These are phyloP conservation scores for Didymellaceae sp. DNA, from an alignment of 2,329 filamentous ascomycete genomes.

Conservation along the genomic window DNA sequence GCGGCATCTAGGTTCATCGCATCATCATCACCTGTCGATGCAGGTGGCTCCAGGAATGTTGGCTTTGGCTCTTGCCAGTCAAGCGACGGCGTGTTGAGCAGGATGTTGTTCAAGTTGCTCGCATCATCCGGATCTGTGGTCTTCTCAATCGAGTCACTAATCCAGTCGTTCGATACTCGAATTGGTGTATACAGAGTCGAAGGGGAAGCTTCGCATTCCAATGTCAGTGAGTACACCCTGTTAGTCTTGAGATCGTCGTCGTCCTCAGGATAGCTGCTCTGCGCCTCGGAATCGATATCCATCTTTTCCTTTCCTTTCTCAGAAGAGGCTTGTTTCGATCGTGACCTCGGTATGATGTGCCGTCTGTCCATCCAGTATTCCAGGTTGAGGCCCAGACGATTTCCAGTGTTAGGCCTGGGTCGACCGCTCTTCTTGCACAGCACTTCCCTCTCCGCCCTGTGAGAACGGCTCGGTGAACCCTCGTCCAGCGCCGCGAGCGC, in stretches of 20 bases:
- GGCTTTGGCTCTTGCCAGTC: conserved; percentile 78
- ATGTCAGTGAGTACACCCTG: conserved; percentile 69
- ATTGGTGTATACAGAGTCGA: conserved; percentile 64
- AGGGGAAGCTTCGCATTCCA: conserved; percentile 65
- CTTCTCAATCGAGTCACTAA: conserved; percentile 71
- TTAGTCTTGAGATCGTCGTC: conserved; percentile 52
- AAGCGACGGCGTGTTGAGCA: conserved; percentile 54
- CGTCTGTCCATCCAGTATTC: conserved; percentile 78
- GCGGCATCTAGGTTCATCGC: conserved; percentile 63
- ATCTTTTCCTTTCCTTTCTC: conserved; percentile 48
- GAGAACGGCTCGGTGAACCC: conserved; percentile 51
- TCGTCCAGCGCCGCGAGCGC: conserved; percentile 39
- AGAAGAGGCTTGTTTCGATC: conserved; percentile 39
- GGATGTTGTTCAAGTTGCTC: conserved; percentile 48
- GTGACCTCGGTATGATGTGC: conserved; percentile 48
- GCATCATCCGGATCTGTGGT: conserved; percentile 47
- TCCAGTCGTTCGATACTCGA: conserved; percentile 76
- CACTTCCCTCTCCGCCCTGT: conserved; percentile 62
- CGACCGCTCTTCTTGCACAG: conserved; percentile 74
- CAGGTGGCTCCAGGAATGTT: conserved; percentile 55
- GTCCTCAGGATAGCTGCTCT: conserved; percentile 35
- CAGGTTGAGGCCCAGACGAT: conserved; percentile 71
- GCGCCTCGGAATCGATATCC: conserved; percentile 38
- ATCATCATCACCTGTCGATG: conserved; percentile 52
- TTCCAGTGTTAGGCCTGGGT: conserved; percentile 73